Evolutionary conservation across 2,329 filamentous ascomycete species (phyloP), one percentile per base, ranked within the genome.

Genomic region (Tolypocladium tundrense): DNA sequence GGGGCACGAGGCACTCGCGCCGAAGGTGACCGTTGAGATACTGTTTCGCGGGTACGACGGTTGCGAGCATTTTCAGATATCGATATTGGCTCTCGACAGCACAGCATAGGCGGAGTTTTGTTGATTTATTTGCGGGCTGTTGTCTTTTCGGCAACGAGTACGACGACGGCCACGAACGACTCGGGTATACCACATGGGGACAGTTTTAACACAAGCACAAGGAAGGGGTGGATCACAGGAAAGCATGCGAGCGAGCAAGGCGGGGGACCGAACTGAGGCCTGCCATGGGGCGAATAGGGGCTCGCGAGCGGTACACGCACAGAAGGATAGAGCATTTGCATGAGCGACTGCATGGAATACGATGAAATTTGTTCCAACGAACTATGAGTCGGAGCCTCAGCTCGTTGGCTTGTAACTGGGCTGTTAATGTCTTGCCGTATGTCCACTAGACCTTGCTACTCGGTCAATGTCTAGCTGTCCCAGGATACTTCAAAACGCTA

Each of bases 131-230:
- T 21, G 48, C 19, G 19, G 33, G 19, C 10, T 21, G 48, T 37
- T 37, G 48, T 35, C 48, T n/a, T 52, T 52, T 52, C 14, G 48
- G 19, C 48, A 37, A 52, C 48, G 19, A 51, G 19, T 21, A 57
- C 54, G 45, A 57, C 35, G 53, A 51, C 33, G 24, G 13, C n/a
- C 24, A 40, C 33, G 42, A 42, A 40, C 41, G 42, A 58, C 54
- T 57, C 45, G 50, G 57, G 60, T 61, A 61, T 60, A 61, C 56
- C 56, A 57, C 51, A 57, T 48, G 54, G 57, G 45, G 48, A 11
- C 19, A 10, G 48, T 7, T 21, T 21, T 10, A 52, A 35, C 10
- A 37, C 8, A 35, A 35, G 11, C 31, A 21, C 48, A 14, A 14
- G 19, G 48, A 21, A 35, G 3, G 31, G 31, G 16, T 35, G 4